Percentiles rank a stretch among this genome's conserved stretches.
Conservation (phyloP, 495 filamentous ascomycete species). For the Aspergillus egyptiacus region DNA sequence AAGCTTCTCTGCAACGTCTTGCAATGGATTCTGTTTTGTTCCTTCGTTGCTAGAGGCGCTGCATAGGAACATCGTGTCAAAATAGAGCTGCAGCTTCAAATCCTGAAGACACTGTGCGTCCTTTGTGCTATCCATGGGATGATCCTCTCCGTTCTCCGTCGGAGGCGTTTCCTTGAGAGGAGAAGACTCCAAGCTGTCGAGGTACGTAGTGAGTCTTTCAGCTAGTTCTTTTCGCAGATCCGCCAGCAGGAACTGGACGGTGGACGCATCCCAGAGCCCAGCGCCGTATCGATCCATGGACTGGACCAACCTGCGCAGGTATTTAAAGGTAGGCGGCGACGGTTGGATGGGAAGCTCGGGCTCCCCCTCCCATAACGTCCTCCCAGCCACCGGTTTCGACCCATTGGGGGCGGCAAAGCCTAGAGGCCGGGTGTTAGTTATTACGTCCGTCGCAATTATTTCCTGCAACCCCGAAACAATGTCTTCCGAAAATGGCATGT, state of each 20-base stretch:
- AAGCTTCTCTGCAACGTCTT: slow-evolving; percentile 40
- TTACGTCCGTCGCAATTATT: slow-evolving; percentile 40
- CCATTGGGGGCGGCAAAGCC: slow-evolving; percentile 12
- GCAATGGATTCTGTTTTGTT: slow-evolving; percentile 35
- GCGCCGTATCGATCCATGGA: slow-evolving; percentile 64
- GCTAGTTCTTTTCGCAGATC: slow-evolving; percentile 36
- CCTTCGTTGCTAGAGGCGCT: slow-evolving; percentile 30
- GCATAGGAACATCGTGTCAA: slow-evolving; percentile 67
- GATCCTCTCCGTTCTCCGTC: slow-evolving; percentile 1
- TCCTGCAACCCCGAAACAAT: slow-evolving; percentile 55
- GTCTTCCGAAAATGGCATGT: slow-evolving; percentile 35
- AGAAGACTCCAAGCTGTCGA: slow-evolving; percentile 21
- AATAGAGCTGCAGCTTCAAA: slow-evolving; percentile 65
- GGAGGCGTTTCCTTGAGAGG: slow-evolving; percentile 3
- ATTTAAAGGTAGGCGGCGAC: slow-evolving; percentile 67
- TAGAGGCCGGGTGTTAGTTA: slow-evolving; percentile 13
- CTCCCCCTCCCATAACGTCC: slow-evolving; percentile 70
- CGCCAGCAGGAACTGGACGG: slow-evolving; percentile 57
- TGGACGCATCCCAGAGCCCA: slow-evolving; percentile 79
- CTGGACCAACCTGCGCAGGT: slow-evolving; percentile 57
- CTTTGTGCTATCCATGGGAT: slow-evolving; percentile 8
- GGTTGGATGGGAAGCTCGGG: slow-evolving; percentile 77
- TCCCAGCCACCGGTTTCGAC: slow-evolving; percentile 32
- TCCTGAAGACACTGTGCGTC: slow-evolving; percentile 36
- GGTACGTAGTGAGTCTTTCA: slow-evolving; percentile 15